These are phyloP conservation scores for Mrakiaceae sp. DNA, from an alignment of 1,284 basidiomycete genomes.

Conservation along the genomic window DNA sequence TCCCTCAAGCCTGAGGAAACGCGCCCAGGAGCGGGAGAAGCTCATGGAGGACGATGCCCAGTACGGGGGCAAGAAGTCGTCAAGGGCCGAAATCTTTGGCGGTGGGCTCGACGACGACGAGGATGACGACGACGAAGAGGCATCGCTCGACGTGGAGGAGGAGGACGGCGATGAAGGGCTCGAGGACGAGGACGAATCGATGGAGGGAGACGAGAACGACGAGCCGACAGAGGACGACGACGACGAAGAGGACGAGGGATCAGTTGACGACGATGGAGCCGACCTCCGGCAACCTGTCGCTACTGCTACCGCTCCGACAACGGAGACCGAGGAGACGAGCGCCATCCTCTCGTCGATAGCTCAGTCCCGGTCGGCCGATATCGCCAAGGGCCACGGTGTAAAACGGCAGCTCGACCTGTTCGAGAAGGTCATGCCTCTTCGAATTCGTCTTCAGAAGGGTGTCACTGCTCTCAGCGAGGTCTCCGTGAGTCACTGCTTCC, in stretches of 20 bases:
- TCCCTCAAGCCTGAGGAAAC: not conserved
- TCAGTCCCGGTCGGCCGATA: slow-evolving; percentile 12
- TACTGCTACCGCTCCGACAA: slow-evolving; percentile 4
- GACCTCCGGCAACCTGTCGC: not conserved
- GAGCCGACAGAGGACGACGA: slow-evolving; percentile 1
- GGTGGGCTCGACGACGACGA: slow-evolving; percentile 2
- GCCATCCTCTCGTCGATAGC: slow-evolving; percentile 20
- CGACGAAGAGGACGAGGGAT: slow-evolving; percentile 27
- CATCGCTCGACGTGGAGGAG: not conserved
- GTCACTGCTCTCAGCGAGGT: slow-evolving; percentile 1
- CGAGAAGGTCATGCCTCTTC: slow-evolving; percentile 10
- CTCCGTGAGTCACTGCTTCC: not conserved
- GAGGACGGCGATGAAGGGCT: slow-evolving; percentile 12
- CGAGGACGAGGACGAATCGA: slow-evolving; percentile 10
- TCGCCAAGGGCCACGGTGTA: slow-evolving; percentile 13
- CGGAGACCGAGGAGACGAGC: slow-evolving; percentile 24
- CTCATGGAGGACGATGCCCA: slow-evolving; percentile 8
- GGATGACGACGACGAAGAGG: slow-evolving; percentile 5
- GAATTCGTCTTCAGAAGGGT: slow-evolving; percentile 15
- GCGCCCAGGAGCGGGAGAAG: not conserved
- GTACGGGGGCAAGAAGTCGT: slow-evolving; percentile 19
- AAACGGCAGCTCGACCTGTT: slow-evolving; percentile 17
- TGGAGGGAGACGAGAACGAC: not conserved
- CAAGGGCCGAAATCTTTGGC: slow-evolving; percentile 18
- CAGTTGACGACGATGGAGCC: not conserved